phyloP scores from a whole-genome alignment of 345 rosid genomes.

The Brassica carinata region DNA sequence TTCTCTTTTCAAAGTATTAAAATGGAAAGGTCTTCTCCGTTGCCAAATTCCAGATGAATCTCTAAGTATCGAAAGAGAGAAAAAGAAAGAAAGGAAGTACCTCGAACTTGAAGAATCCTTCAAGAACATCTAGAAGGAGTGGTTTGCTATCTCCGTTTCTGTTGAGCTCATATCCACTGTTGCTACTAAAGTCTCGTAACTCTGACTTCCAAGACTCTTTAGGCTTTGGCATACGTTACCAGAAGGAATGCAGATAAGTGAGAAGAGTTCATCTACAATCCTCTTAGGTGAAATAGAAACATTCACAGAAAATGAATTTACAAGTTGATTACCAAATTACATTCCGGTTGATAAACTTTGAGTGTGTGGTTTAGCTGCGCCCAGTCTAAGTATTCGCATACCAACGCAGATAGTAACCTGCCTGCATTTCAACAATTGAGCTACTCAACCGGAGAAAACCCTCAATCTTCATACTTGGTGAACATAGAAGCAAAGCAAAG shows the following conservation, averaged over 20 bases:
- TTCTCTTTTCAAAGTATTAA: no score
- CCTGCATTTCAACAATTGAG: slow-evolving; percentile 54
- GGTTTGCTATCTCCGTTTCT: slow-evolving; percentile 86
- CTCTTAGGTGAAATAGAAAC: background rate
- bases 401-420: slow-evolving; percentile 78
- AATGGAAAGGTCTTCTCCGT: no score
- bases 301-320: slow-evolving; percentile 17
- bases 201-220: slow-evolving; percentile 93
- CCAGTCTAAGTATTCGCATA: slow-evolving; percentile 98
- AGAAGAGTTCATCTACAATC: background rate
- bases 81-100: slow-evolving; percentile 32
- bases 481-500: no score
- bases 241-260: slow-evolving; percentile 1
- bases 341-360: slow-evolving; percentile 93
- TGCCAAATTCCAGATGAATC: no score
- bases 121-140: slow-evolving; percentile 86
- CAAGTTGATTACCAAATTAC: slow-evolving; percentile 82
- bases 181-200: slow-evolving; percentile 82
- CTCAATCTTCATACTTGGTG: background rate
- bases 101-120: slow-evolving; percentile 92
- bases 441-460: background rate
- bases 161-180: slow-evolving; percentile 82
- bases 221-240: slow-evolving; percentile 56
- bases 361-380: slow-evolving; percentile 91
- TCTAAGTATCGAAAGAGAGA: no score